These are phyloP conservation scores for Vanrija pseudolonga DNA, from an alignment of 1,284 basidiomycete genomes.

Conservation along the genomic window DNA sequence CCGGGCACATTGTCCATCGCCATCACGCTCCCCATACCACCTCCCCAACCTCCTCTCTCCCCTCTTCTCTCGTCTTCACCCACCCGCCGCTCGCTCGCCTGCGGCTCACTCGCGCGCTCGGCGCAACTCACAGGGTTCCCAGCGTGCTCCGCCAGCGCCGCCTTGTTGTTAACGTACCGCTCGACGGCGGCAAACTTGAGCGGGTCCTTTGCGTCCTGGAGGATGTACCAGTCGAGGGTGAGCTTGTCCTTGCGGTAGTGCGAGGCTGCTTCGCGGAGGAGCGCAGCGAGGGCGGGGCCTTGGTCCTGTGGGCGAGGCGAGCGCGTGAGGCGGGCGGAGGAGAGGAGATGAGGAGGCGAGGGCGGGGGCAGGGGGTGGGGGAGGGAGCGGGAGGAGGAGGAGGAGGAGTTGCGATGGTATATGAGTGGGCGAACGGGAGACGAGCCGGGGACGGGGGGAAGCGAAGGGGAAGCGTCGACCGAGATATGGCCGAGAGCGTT, in stretches of 20 bases:
- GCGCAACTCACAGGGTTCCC: slow-evolving; percentile 39
- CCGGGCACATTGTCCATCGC: too few species aligned
- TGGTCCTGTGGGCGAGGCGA: slow-evolving; percentile 23
- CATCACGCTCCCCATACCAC: too few species aligned
- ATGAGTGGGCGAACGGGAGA: too few species aligned
- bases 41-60: too few species aligned
- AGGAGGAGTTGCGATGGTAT: too few species aligned
- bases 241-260: slow-evolving; percentile 48
- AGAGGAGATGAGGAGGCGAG: not conserved
- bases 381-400: not conserved
- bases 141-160: slow-evolving; percentile 44
- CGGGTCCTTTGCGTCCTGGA: slow-evolving; percentile 47
- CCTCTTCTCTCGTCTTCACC: too few species aligned
- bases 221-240: slow-evolving; percentile 46
- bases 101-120: too few species aligned
- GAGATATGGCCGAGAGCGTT: too few species aligned
- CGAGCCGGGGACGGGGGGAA: too few species aligned
- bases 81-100: too few species aligned
- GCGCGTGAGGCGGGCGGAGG: not conserved
- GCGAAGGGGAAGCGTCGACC: too few species aligned
- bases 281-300: slow-evolving; percentile 44
- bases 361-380: not conserved
- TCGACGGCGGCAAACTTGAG: slow-evolving; percentile 50
- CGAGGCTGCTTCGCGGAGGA: slow-evolving; percentile 46
- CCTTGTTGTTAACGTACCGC: slow-evolving; percentile 44